Percentiles rank a stretch among this genome's conserved stretches.
These are phyloP conservation scores for Eleusine indica DNA, from an alignment of 176 grass and related monocot species.

Conservation along the genomic window DNA sequence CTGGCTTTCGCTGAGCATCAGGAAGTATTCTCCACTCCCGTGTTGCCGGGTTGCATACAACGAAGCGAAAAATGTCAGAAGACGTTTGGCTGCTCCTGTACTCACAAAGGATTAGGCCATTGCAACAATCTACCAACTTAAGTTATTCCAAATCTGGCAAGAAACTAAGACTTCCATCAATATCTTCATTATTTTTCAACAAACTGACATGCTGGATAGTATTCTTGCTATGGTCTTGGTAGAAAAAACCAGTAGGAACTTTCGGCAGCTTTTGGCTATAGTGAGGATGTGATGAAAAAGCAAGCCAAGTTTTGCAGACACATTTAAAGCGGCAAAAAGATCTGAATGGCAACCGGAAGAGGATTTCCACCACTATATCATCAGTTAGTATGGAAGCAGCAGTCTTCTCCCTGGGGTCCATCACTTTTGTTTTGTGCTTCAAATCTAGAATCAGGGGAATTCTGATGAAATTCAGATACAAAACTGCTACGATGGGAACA, in stretches of 20 bases:
- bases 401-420: background rate
- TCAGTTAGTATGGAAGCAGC: constrained; percentile 13
- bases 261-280: constrained; percentile 38
- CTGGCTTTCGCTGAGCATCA: background rate
- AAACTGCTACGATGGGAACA: background rate
- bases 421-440: background rate
- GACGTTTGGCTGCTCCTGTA: constrained; percentile 17
- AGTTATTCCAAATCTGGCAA: constrained; percentile 32
- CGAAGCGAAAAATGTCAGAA: constrained; percentile 16
- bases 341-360: constrained; percentile 47
- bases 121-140: constrained; percentile 49
- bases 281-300: constrained; percentile 46
- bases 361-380: constrained; percentile 49
- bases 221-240: background rate
- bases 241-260: constrained; percentile 46
- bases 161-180: constrained; percentile 32
- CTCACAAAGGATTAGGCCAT: constrained; percentile 55
- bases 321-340: constrained; percentile 46
- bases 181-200: background rate
- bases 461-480: background rate
- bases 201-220: constrained; percentile 13
- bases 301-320: constrained; percentile 50
- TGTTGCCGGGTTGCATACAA: constrained; percentile 51
- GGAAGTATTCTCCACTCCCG: constrained; percentile 34
- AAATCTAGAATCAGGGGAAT: background rate